Evolutionary conservation across 192 early-diverging fungal genomes (phyloP).

Genomic region (Backusella liffmaniae): DNA sequence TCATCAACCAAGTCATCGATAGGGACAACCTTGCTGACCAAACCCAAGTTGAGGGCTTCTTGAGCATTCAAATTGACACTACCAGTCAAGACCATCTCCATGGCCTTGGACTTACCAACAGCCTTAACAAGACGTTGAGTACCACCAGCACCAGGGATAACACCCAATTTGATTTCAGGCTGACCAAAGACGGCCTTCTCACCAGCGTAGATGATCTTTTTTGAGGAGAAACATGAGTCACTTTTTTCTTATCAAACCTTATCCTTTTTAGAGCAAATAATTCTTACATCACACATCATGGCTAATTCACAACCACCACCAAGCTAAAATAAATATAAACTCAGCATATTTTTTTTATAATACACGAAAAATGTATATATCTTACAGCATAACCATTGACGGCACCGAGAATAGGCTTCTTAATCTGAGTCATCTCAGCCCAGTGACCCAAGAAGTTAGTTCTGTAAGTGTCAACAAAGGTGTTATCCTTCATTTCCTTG

Average conservation of each 20-base stretch:
- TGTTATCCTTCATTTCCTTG: constrained; percentile 94
- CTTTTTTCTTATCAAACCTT: not conserved
- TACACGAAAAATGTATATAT: constrained; percentile 9
- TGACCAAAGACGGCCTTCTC: constrained; percentile 96
- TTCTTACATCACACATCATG: constrained; percentile 89
- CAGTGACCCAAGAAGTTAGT: constrained; percentile 93
- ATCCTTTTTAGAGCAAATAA: constrained; percentile 12
- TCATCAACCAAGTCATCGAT: constrained; percentile 84
- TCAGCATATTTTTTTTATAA: constrained; percentile 10
- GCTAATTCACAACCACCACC: constrained; percentile 99
- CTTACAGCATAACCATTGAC: constrained; percentile 95
- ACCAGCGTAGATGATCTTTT: constrained; percentile 96
- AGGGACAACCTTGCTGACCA: constrained; percentile 91
- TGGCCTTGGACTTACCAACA: constrained; percentile 97
- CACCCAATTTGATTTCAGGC: constrained; percentile 98
- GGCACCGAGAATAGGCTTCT: constrained; percentile 96
- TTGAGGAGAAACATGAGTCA: not conserved
- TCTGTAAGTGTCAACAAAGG: constrained; percentile 88
- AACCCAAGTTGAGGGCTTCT: constrained; percentile 78
- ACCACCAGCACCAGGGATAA: constrained; percentile 91
- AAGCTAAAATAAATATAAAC: constrained; percentile 50
- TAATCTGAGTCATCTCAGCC: constrained; percentile 85
- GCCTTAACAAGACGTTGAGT: constrained; percentile 86
- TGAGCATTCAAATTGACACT: constrained; percentile 74
- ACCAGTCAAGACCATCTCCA: constrained; percentile 95